Base-by-base conservation (phyloP, 2,329 filamentous ascomycete genomes). In the Calycina herbarum region DNA sequence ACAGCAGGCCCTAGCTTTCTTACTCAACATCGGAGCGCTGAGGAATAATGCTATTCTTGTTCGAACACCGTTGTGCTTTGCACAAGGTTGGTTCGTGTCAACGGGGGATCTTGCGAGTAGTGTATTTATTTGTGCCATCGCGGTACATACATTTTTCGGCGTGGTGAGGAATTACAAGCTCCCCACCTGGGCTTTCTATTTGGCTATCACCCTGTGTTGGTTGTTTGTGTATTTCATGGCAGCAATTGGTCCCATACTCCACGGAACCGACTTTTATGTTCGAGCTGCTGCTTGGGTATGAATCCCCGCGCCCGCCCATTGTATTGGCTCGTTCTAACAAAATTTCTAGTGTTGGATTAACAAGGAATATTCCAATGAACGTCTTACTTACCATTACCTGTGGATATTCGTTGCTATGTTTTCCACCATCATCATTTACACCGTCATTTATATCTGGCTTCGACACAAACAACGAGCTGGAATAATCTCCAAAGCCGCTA, bases 51-150 rank as follows among this genome's bases (percentile, higher is more conserved):
- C 78, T 0, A 82, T 91, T 17, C 71, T 82, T 1, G 85, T 87
- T 0, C 81, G 81, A 2, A 83, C 82, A 0, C 70, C 79, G 1
- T 79, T 83, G 5, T 92, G 89, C 76, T 83, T 80, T 71, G 82
- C 82, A 0, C 89, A 92, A 75, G 89, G 88, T n/a, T 87, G 88
- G 76, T 86, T 91, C 59, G 79, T 91, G 2, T 89, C 87, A 4
- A 85, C 84, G 0, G 89, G 89, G 35, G 88, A 90, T 68, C 73
- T 92, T 63, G 82, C 87, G 0, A 88, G 85, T 29, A 89, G 87
- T 67, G 82, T 89, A 62, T 92, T 90, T 74, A 88, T 90, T 69
- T 83, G 86, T 2, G 79, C 81, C 0, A 90, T 92, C 69, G 89
- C 87, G 5, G 66, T 88, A 0, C 88, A 91, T 73, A 91, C 89